These are phyloP conservation scores for Schizochytrium sp. DNA, from an alignment of 108 stramenopile genomes.

Conservation along the genomic window DNA sequence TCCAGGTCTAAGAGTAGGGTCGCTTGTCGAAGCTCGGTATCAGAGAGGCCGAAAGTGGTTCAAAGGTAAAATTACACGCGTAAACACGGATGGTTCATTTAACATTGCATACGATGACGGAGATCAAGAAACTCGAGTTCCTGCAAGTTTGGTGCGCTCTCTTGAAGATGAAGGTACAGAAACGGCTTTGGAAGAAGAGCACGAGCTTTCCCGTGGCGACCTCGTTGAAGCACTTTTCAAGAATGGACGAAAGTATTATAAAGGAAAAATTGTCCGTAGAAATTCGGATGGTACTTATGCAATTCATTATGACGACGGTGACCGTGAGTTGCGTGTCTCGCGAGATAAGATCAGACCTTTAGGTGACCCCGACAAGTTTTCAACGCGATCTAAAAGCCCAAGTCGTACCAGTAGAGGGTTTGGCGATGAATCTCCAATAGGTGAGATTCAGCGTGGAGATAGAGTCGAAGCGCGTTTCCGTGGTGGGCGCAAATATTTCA, in stretches of 20 bases:
- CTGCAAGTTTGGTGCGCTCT: neutral
- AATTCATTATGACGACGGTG: conserved; percentile 67
- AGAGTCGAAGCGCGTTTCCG: conserved; percentile 49
- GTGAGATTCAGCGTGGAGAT: neutral
- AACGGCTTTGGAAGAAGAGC: conserved; percentile 2
- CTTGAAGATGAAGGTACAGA: conserved; percentile 3
- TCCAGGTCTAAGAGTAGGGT: conserved; percentile 63
- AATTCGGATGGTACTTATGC: conserved; percentile 61
- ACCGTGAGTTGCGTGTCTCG: conserved; percentile 60
- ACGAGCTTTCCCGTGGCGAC: neutral
- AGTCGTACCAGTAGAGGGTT: neutral
- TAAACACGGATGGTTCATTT: conserved; percentile 67
- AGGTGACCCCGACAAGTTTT: neutral
- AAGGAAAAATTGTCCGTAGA: conserved; percentile 48
- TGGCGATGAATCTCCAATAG: neutral
- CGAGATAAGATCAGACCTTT: neutral
- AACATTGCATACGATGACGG: conserved; percentile 72
- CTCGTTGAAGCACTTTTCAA: conserved; percentile 53
- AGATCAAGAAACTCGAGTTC: conserved; percentile 63
- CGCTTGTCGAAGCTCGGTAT: conserved; percentile 73
- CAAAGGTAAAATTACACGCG: conserved; percentile 65
- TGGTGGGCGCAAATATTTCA: conserved; percentile 66
- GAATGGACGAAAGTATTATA: conserved; percentile 37
- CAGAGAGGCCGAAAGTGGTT: conserved; percentile 66
- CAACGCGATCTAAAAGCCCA: neutral